Evolutionary conservation across 768 basidiomycete genomes (phyloP), one percentile per base, ranked within the genome.

Genomic region (Russula abietina): DNA sequence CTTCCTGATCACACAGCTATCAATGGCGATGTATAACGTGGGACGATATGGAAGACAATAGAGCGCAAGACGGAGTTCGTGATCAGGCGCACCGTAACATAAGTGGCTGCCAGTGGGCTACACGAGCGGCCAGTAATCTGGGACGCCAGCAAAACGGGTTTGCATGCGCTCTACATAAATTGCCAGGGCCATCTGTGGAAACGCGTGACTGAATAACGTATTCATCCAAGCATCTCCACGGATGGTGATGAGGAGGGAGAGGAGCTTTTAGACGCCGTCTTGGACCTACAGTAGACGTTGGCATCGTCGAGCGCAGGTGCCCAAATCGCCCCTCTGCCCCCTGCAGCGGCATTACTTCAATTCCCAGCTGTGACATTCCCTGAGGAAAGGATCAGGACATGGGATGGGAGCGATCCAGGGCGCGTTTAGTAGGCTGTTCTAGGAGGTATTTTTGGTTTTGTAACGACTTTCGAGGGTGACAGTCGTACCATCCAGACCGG

Each of bases 211-310:
- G n/a, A n/a, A n/a, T n/a, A n/a, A n/a, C n/a, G n/a, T 28, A 45
- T 50, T n/a, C 6, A 55, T 16, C 24, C 17, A 16, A 59, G 46
- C 22, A 22, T 19, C 28, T 55, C 54, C 26, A 10, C 46, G 8
- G 63, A 55, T 17, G 59, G 52, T 38, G 63, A 53, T n/a, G 63
- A 46, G 14, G 63, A 51, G n/a, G 48, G 50, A 4, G 62, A 51
- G 26, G 58, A 60, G 8, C 19, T 50, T 8, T 55, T n/a, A 43
- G 83, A 86, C 64, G 70, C 74, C 4, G 67, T 68, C 59, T 57
- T 46, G 10, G 45, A 33, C n/a, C n/a, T 9, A 64, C 67, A 22
- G 78, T 77, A 14, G 78, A 87, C 67, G 81, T 86, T 55, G 83
- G 77, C 4, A 73, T 85, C 41, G 68, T 86, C 4, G 78, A 81